Evolutionary conservation across 208 protist genomes (phyloP), one percentile per base, ranked within the genome.

Genomic region (Acanthamoeba rhysodes): DNA sequence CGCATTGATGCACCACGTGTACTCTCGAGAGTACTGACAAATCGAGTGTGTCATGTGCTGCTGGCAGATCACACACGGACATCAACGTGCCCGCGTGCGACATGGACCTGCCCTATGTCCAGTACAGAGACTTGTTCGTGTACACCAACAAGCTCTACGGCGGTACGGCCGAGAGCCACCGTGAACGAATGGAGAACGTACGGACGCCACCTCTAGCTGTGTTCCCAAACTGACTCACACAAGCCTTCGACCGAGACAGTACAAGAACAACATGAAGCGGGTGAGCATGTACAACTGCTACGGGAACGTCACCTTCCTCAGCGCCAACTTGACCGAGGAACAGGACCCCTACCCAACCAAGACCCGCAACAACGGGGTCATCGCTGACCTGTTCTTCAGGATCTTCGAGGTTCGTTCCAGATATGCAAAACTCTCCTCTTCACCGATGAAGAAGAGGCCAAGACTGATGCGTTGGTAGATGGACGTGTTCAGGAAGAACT

Each of bases 131-230:
- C 74, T 37, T 95, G 45, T 68, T 29, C 32, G 37, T 95, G 1
- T 95, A 95, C 76, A 82, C 37, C 64, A 95, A 95, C 72, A 95
- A 95, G 45, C 92, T 95, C 14, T 53, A 72, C 53, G 70, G 45
- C 10, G 92, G 90, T 4, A 59, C 24, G 2, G 62, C 37, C 12
- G 90, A 80, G n/a, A 55, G 10, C 20, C 18, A 94, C n/a, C 24
- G 29, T 10, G 64, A 94, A 27, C 12, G 48, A 24, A 94, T 80
- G 50, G 34, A 12, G 18, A 50, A 94, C 27, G 90, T 94, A 41
- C 32, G 85, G 20, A 27, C 2, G 55, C 2, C 34, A 6, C 41
- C 41, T 45, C 41, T 45, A 45, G 41, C 41, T 45, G 4, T 5
- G 41, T 45, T 45, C 41, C 0, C 29, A 45, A 88, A 29, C 2